phyloP scores from a whole-genome alignment of 192 early-diverging fungal species.

The Irineochytrium annulatum region DNA sequence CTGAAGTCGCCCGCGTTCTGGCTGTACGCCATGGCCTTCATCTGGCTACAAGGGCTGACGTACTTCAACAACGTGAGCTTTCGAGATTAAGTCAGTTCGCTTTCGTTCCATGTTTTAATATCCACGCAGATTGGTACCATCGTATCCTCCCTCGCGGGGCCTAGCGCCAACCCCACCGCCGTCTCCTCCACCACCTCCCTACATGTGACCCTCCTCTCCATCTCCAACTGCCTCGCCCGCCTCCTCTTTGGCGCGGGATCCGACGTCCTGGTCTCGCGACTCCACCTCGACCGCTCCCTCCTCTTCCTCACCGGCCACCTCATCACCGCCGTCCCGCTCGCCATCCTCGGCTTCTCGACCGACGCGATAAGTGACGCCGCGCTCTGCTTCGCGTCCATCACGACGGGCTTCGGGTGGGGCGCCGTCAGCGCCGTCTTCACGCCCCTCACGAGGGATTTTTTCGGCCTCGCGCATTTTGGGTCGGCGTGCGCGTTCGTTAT shows the following conservation, averaged over 20 bases:
- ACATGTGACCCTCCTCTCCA: conserved; percentile 28
- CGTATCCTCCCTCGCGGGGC: neutral
- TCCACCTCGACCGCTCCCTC: conserved; percentile 16
- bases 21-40: conserved; percentile 15
- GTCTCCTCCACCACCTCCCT: neutral
- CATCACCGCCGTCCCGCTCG: conserved; percentile 11
- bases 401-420: conserved; percentile 22
- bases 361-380: neutral
- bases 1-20: conserved; percentile 22
- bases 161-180: neutral
- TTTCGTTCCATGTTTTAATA: conserved; percentile 1
- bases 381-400: neutral
- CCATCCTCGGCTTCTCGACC: conserved; percentile 1
- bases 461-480: conserved; percentile 21
- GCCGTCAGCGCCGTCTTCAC: conserved; percentile 20
- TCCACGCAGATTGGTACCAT: conserved; percentile 9
- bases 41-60: conserved; percentile 26
- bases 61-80: conserved; percentile 28
- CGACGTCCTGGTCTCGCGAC: conserved; percentile 10
- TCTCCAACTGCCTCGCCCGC: conserved; percentile 15
- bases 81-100: neutral
- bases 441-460: conserved; percentile 6
- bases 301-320: conserved; percentile 14
- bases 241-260: conserved; percentile 9
- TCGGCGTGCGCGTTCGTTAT: conserved; percentile 25